A percentile compares a stretch with the other conserved stretches of the same genome.
These are phyloP conservation scores for Aspergillus intermedius DNA, from an alignment of 2,329 filamentous ascomycete species.

Conservation along the genomic window DNA sequence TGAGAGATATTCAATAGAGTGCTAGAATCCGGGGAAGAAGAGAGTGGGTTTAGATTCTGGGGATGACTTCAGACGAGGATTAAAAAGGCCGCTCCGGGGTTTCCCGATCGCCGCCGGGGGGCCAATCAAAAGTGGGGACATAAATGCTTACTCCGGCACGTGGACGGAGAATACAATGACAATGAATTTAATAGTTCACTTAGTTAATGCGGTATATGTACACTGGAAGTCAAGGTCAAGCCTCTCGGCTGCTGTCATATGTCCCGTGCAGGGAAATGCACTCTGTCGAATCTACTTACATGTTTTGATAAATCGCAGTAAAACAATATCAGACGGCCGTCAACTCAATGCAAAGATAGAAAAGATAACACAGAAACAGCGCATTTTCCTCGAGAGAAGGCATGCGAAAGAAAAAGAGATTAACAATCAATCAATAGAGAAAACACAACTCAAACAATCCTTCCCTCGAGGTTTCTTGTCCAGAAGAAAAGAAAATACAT, in stretches of 20 bases:
- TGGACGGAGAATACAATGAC: neutral
- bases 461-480: no score
- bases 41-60: neutral
- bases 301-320: neutral
- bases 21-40: neutral
- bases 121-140: no score
- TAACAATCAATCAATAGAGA: neutral
- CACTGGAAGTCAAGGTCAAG: no score
- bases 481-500: conserved; percentile 19
- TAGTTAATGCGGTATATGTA: no score
- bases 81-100: conserved; percentile 1
- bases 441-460: conserved; percentile 3
- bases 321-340: neutral
- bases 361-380: neutral
- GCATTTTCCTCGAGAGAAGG: conserved; percentile 1
- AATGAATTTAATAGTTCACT: neutral
- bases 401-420: conserved; percentile 7
- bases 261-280: neutral
- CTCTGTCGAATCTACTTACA: neutral
- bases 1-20: neutral
- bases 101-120: neutral
- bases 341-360: neutral
- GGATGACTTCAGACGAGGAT: conserved; percentile 1
- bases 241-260: neutral
- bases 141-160: neutral